phyloP scores from a whole-genome alignment of 768 basidiomycete species.

The Suillus hirtellus region DNA sequence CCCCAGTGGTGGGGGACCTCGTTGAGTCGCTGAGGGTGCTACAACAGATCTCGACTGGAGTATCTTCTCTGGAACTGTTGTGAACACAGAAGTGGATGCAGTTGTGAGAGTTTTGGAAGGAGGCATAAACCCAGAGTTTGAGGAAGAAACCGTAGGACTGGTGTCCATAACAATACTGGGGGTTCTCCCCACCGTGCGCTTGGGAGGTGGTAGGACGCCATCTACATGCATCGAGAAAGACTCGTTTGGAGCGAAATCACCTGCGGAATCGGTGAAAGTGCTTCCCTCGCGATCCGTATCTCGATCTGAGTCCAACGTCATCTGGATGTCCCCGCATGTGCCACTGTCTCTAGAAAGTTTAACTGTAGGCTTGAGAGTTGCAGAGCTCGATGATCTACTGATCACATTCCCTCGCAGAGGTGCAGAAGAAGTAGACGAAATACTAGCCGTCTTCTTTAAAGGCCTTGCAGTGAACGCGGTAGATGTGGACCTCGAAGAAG shows the following conservation, averaged over 20 bases:
- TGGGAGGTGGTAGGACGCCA: background rate
- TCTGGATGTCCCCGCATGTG: background rate
- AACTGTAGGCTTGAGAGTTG: background rate
- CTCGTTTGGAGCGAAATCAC: background rate
- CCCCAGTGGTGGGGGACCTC: conserved; percentile 27
- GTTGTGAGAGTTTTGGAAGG: background rate
- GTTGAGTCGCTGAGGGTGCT: background rate
- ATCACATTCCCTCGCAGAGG: background rate
- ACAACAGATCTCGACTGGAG: background rate
- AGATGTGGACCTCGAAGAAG: background rate
- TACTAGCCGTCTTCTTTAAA: background rate
- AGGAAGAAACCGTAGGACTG: background rate
- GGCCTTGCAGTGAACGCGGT: background rate
- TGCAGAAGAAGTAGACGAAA: background rate
- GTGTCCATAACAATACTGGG: background rate
- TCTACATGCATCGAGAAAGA: conserved; percentile 5
- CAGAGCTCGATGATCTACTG: background rate
- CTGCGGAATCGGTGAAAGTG: background rate
- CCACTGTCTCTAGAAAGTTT: background rate
- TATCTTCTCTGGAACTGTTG: background rate
- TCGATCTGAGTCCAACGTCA: background rate
- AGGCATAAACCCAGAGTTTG: background rate
- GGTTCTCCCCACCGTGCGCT: background rate
- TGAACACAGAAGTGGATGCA: background rate
- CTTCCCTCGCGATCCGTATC: background rate